phyloP scores from a whole-genome alignment of 164 flowering plant species.

The Echeveria elegans region DNA sequence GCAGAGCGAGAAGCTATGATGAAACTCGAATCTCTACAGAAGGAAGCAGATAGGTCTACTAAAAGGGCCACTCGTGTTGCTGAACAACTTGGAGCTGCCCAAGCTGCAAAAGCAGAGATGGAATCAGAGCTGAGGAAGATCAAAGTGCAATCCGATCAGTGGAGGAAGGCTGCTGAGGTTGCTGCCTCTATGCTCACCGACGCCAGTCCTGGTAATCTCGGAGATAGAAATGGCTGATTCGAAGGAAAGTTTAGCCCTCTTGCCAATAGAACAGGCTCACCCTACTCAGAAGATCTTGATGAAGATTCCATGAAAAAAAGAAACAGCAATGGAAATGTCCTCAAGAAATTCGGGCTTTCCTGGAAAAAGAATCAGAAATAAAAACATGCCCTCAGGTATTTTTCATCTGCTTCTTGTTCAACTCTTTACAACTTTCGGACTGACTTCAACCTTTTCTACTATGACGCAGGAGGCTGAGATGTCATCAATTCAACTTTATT shows the following conservation, averaged over 20 bases:
- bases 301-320: slow-evolving; percentile 1
- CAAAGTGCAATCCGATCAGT: slow-evolving; percentile 87
- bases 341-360: slow-evolving; percentile 4
- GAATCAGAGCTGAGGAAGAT: slow-evolving; percentile 79
- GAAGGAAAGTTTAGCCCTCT: slow-evolving; percentile 37
- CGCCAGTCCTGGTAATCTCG: slow-evolving; percentile 29
- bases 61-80: slow-evolving; percentile 39
- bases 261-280: neutral
- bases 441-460: neutral
- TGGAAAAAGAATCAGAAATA: slow-evolving; percentile 8
- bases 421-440: neutral
- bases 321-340: neutral
- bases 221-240: slow-evolving; percentile 60
- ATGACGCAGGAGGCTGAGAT: neutral
- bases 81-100: slow-evolving; percentile 76
- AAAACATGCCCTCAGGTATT: neutral
- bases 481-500: neutral
- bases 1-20: slow-evolving; percentile 55
- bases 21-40: slow-evolving; percentile 46
- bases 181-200: slow-evolving; percentile 79
- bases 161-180: slow-evolving; percentile 98
- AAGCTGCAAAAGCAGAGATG: slow-evolving; percentile 57
- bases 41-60: slow-evolving; percentile 59
- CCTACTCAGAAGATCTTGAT: neutral
- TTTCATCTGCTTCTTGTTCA: neutral